phyloP scores from a whole-genome alignment of 495 filamentous ascomycete species.

The Halenospora varia region DNA sequence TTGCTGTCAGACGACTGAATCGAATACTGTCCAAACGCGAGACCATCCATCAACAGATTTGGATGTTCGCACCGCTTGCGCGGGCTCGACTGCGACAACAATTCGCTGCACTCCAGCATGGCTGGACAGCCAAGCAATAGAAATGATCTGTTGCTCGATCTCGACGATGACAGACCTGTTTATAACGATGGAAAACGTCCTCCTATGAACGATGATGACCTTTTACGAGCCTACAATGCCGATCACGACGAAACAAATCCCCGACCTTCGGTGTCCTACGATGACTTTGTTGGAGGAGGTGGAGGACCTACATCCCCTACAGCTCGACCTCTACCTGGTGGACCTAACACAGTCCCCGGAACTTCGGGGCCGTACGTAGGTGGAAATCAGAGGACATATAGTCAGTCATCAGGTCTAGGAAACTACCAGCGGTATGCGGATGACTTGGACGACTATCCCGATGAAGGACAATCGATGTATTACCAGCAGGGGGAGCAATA shows the following conservation, averaged over 20 bases:
- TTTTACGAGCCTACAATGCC: constrained; percentile 64
- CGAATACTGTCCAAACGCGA: background rate
- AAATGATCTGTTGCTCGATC: constrained; percentile 71
- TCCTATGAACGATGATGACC: constrained; percentile 71
- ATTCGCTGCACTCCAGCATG: constrained; percentile 44
- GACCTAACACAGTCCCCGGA: constrained; percentile 32
- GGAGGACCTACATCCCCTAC: constrained; percentile 28
- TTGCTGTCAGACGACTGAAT: background rate
- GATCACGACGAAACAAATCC: constrained; percentile 58
- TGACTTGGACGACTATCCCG: constrained; percentile 68
- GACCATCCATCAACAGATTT: background rate
- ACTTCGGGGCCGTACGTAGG: no score
- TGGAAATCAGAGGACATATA: constrained; percentile 66
- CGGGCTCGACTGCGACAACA: constrained; percentile 18
- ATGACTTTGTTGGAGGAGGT: constrained; percentile 80
- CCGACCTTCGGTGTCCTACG: constrained; percentile 88
- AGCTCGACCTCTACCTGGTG: constrained; percentile 47
- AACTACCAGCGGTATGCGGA: constrained; percentile 92
- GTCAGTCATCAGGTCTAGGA: constrained; percentile 75
- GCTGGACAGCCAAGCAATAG: constrained; percentile 64
- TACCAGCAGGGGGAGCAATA: constrained; percentile 50
- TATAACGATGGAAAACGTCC: constrained; percentile 71
- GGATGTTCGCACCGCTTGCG: constrained; percentile 11
- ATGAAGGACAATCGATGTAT: constrained; percentile 69
- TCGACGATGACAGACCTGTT: constrained; percentile 60